phyloP scores from a whole-genome alignment of 2,329 filamentous ascomycete species.

The Sporothrix sp. region DNA sequence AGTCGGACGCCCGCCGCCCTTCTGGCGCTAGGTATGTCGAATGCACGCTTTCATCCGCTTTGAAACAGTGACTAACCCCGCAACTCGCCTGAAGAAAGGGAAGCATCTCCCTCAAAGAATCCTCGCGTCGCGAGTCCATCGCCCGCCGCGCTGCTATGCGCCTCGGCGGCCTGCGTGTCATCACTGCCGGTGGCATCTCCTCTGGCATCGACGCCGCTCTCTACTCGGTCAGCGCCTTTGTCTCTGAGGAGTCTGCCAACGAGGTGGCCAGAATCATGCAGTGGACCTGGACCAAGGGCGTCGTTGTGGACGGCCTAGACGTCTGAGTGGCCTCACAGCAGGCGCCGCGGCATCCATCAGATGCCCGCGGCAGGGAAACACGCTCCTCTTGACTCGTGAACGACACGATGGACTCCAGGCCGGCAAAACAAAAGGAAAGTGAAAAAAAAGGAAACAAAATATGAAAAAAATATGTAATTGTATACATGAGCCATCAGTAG shows the following conservation, averaged over 20 bases:
- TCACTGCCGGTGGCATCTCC: slow-evolving; percentile 70
- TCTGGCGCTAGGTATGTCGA: slow-evolving; percentile 44
- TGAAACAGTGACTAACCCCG: too few species aligned
- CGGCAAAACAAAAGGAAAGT: background rate
- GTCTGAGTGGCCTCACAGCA: background rate
- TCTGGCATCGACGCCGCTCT: slow-evolving; percentile 74
- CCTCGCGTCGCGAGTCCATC: slow-evolving; percentile 69
- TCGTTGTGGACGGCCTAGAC: slow-evolving; percentile 50
- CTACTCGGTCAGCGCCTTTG: slow-evolving; percentile 76
- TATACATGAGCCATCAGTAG: slow-evolving; percentile 5
- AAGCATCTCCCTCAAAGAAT: slow-evolving; percentile 70
- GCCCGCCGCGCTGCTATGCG: slow-evolving; percentile 67
- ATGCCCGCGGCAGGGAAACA: background rate
- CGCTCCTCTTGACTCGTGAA: background rate
- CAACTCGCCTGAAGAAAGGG: too few species aligned
- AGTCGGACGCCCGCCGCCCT: slow-evolving; percentile 55
- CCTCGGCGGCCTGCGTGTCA: slow-evolving; percentile 58
- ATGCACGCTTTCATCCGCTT: too few species aligned
- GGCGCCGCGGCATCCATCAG: background rate
- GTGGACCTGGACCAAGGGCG: slow-evolving; percentile 77
- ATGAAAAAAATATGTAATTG: background rate
- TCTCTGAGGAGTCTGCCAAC: slow-evolving; percentile 64
- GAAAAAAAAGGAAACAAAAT: slow-evolving; percentile 2
- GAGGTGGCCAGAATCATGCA: slow-evolving; percentile 69
- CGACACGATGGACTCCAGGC: slow-evolving; percentile 2